Base-by-base conservation (phyloP, 805 yeast genomes). In the Tetrapisispora pingtungensis region DNA sequence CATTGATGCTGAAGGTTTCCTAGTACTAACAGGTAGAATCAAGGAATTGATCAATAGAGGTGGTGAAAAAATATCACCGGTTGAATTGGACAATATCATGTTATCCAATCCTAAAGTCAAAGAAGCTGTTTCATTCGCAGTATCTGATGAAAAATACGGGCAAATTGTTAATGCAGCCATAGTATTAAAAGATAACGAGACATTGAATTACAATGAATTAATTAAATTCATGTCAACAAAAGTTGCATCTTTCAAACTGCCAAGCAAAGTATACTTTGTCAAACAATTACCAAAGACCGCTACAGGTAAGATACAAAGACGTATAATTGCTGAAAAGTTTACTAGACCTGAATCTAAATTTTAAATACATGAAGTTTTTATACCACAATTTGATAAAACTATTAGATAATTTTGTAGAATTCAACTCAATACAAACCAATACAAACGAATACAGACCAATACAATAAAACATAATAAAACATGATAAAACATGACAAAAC, bases 31-130 rank as follows among this genome's bases (percentile, higher is more conserved):
- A 24, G 88, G 89, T 30, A 70, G 89, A 49, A 71, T 82, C 52
- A 81, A 82, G 61, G 89, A 81, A 61, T 67, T 82, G 52, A 82
- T 81, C 55, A 81, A 80, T 59, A 74, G 87, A 42, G 89, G 85
- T 20, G 89, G 89, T 45, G 89, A 81, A 62, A 81, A 82, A 61
- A 81, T 81, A 48, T 75, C 84, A 3, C 89, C 89, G 5, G 72
- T 79, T 49, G 89, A 81, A 59, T 64, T 81, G 24, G 89, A 81
- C 53, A 72, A 78, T 38, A 71, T 73, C 10, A 61, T 81, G 68
- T 65, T 78, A n/a, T 66, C 74, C 38, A 74, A 78, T 55, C 81
- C 80, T 0, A 72, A 70, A n/a, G 77, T 82, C 13, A 68, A 72
- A 19, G 88, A 81, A 57, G 87, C 84, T 22, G 88, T 82, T 15